Evolutionary conservation across 768 basidiomycete species (phyloP), one percentile per base, ranked within the genome.

Genomic region (Sarcomyxa edulis): DNA sequence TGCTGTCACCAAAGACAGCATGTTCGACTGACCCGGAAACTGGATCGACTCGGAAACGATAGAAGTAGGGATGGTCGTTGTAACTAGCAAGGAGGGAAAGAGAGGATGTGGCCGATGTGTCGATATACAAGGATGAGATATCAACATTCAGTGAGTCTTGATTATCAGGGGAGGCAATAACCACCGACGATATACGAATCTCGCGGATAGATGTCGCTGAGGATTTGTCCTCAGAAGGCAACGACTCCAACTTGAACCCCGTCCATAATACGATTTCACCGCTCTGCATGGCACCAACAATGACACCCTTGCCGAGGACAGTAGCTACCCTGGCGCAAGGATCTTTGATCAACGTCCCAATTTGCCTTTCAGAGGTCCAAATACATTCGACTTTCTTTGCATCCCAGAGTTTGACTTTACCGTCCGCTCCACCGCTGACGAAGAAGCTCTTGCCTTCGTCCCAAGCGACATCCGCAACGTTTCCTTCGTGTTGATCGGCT

Each of bases 321-420:
- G 70, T 60, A 3, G 65, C 66, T 2, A 85, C 65, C 45, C 68
- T 72, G 28, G 74, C 45, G 46, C 69, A 76, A 2, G 75, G 56
- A 46, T 83, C 79, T 2, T 65, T 59, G 2, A 71, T 48, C 10
- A 67, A 53, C 8, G 55, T 54, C 22, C 51, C 45, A 2, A 44
- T 40, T 12, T 63, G 62, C 16, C 48, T 52, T 12, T 66, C 58
- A 14, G 79, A 84, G 1, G 76, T 71, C 86, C 85, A 90, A 15
- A 81, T 36, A 42, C 79, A 81, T n/a, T 44, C 48, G 10, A 76
- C 55, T 3, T 59, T 60, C 46, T 68, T 74, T 11, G 70, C 59
- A 41, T 82, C 72, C 89, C 89, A 91, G 3, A 92, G 45, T 53
- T 89, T 91, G 47, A 86, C 69, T 16, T 62, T 58, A 0, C 85